These are phyloP conservation scores for Apiospora aurea DNA, from an alignment of 2,329 filamentous ascomycete genomes.

Conservation along the genomic window DNA sequence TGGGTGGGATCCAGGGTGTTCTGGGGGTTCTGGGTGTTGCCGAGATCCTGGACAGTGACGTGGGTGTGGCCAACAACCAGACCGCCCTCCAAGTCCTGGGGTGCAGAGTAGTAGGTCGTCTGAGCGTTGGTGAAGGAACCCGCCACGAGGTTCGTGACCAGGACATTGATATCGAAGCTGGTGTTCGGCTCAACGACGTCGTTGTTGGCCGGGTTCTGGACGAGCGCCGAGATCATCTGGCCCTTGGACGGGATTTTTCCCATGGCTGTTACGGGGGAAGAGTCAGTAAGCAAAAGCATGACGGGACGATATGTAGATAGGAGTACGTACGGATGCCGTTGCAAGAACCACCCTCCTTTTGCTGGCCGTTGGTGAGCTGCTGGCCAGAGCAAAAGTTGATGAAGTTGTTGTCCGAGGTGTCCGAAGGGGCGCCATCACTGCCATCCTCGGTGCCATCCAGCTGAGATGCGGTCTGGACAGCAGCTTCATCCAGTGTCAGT, in stretches of 20 bases:
- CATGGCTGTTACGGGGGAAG: slow-evolving; percentile 52
- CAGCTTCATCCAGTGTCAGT: slow-evolving; percentile 48
- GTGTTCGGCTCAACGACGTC: slow-evolving; percentile 54
- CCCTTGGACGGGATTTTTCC: slow-evolving; percentile 61
- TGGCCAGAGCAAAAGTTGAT: slow-evolving; percentile 67
- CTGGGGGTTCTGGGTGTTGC: slow-evolving; percentile 56
- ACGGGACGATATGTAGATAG: neutral
- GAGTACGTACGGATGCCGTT: slow-evolving; percentile 63
- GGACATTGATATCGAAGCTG: slow-evolving; percentile 60
- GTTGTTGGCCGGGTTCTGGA: slow-evolving; percentile 59
- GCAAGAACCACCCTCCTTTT: slow-evolving; percentile 65
- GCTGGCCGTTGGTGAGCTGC: slow-evolving; percentile 66
- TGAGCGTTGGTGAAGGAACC: slow-evolving; percentile 67
- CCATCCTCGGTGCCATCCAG: slow-evolving; percentile 46
- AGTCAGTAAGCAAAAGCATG: slow-evolving; percentile 32
- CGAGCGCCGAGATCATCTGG: slow-evolving; percentile 65
- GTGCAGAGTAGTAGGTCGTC: slow-evolving; percentile 66
- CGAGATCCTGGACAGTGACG: slow-evolving; percentile 64
- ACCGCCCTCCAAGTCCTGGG: slow-evolving; percentile 59
- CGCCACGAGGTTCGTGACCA: slow-evolving; percentile 59
- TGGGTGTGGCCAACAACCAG: slow-evolving; percentile 66
- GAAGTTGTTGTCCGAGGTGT: slow-evolving; percentile 64
- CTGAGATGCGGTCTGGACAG: slow-evolving; percentile 57
- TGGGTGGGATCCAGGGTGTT: slow-evolving; percentile 58
- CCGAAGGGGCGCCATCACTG: slow-evolving; percentile 60